phyloP scores from a whole-genome alignment of 2,329 filamentous ascomycete species.

The Ceratocystis harringtonii region DNA sequence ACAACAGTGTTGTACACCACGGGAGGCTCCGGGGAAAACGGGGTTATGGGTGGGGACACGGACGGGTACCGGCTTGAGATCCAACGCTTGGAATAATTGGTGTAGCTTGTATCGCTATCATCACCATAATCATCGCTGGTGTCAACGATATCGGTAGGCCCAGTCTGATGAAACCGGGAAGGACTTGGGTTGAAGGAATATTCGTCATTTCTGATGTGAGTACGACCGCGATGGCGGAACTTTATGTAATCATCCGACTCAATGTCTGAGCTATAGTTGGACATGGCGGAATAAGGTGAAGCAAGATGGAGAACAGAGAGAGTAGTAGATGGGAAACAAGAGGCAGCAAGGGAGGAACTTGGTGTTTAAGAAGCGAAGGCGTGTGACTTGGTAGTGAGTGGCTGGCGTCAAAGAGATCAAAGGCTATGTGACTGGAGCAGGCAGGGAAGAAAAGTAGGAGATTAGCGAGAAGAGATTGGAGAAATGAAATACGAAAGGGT shows the following conservation, averaged over 20 bases:
- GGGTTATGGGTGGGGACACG: neutral
- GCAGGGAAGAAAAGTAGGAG: neutral
- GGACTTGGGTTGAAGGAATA: neutral
- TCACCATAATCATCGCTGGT: neutral
- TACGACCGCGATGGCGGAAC: neutral
- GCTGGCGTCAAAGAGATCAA: neutral
- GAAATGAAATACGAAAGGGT: neutral
- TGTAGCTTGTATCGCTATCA: constrained; percentile 2
- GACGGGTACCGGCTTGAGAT: neutral
- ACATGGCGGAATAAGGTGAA: neutral
- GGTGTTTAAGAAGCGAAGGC: neutral
- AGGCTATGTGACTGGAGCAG: neutral
- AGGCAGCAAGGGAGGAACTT: neutral
- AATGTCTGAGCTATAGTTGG: neutral
- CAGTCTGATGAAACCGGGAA: neutral
- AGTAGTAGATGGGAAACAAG: neutral
- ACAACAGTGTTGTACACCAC: constrained; percentile 9
- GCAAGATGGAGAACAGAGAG: neutral
- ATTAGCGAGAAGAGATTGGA: neutral
- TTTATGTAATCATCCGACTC: neutral
- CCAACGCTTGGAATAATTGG: neutral
- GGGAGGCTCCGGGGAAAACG: neutral
- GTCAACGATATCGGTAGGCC: constrained; percentile 3
- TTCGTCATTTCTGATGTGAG: neutral
- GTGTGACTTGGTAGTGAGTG: neutral